Base-by-base conservation (phyloP, 2,329 filamentous ascomycete species). In the Fusarium udum region DNA sequence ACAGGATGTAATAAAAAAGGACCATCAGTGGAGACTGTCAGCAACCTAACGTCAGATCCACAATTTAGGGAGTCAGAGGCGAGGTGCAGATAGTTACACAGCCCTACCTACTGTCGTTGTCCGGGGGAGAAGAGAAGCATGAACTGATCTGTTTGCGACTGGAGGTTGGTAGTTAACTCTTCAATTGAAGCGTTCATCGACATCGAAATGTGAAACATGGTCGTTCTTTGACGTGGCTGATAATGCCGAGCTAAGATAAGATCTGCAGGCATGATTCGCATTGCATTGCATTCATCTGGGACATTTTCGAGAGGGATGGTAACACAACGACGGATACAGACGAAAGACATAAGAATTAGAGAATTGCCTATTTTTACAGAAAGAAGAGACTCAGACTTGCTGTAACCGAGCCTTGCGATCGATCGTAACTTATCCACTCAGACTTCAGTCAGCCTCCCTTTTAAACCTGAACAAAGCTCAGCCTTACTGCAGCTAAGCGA, bases 21-120 rank as follows among this genome's bases (percentile, higher is more conserved):
- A 69, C 24, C 53, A 52, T 36, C 28, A n/a, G 68, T 66, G 45
- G 43, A 48, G 22, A 26, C 11, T 61, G 67, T 72, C 67, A 73
- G 71, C 71, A 56, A n/a, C n/a, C n/a, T n/a, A n/a, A 57, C 26
- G 34, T 59, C 24, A 13, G 56, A 40, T 63, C 61, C 62, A 73
- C 61, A 55, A 24, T 40, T 52, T 70, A 36, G 66, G 66, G 52
- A 60, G 63, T 39, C 49, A 55, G 60, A 74, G 68, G 68, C 63
- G 58, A 72, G 57, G 68, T 68, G 64, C 64, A 71, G 61, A 51
- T 10, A 16, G 67, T 71, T 42, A 40, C 68, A 71, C 68, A 43
- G 55, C 61, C 68, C 26, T 65, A 32, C 67, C 24, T 64, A 26
- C 42, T 51, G 24, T 9, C 20, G 8, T 34, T 59, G 3, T 28